Base-by-base conservation (phyloP, 2,329 filamentous ascomycete species). In the Pseudogymnoascus pannorum region DNA sequence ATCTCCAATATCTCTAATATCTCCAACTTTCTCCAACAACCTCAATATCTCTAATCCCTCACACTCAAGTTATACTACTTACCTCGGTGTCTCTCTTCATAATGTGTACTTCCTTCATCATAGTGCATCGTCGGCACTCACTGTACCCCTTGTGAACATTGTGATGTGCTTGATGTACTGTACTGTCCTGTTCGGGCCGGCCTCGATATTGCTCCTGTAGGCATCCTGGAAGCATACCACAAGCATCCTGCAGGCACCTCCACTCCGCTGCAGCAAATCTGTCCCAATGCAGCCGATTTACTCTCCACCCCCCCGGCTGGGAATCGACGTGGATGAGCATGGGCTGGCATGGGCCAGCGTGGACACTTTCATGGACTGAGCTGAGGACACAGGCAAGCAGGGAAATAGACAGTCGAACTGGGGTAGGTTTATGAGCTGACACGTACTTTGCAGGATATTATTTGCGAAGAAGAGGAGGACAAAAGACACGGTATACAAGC, bases 401-500 rank as follows among this genome's bases (percentile, higher is more conserved):
- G 14, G 20, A 48, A 22, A 26, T 22, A 48, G 42, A 48, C 14
- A n/a, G 20, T 6, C 22, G 22, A n/a, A 14, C 42, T 48, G 22
- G 42, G 12, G 22, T 26, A 48, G 42, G 14, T 6, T 26, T 48
- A 26, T 8, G 42, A 26, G 42, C 42, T 48, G 42, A 48, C 42
- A 48, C 42, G 42, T 48, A 48, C 20, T 48, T 26, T 48, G 42
- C 42, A 48, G 42, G 42, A 48, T 48, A 48, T 48, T 48, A 26
- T 16, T 26, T 48, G 42, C 4, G 22, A 20, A 48, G 42, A 48
- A n/a, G 22, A 26, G 20, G 22, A 26, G 42, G 42, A 48, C 42
- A 48, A n/a, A n/a, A 48, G 42, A 48, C 42, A 48, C 42, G 6
- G 42, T 48, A 48, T 48, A 48, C 42, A 48, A 48, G 42, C 42